phyloP scores from a whole-genome alignment of 768 basidiomycete species.

The Trametes villosa region DNA sequence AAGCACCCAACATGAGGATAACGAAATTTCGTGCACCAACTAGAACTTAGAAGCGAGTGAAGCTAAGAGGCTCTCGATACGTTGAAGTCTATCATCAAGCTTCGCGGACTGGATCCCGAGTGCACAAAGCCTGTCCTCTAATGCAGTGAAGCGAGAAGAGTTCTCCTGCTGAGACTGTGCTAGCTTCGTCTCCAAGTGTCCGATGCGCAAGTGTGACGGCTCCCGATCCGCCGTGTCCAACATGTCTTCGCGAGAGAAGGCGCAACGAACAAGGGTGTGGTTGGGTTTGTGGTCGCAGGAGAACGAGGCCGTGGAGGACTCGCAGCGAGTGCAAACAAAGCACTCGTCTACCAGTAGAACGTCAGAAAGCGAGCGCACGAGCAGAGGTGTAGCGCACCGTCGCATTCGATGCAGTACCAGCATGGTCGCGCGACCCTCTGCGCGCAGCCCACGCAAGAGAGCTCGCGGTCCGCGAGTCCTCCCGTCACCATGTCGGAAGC shows the following conservation, averaged over 20 bases:
- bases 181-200: constrained; percentile 9
- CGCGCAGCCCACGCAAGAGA: constrained; percentile 8
- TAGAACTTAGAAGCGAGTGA: not conserved
- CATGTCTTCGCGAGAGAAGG: constrained; percentile 2
- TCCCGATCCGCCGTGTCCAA: not conserved
- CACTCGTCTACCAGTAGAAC: constrained; percentile 1
- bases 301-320: not conserved
- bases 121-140: constrained; percentile 1
- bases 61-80: constrained; percentile 1
- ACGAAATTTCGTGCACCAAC: no score
- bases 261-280: constrained; percentile 13
- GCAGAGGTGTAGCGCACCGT: not conserved
- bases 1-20: no score
- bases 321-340: constrained; percentile 15
- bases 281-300: constrained; percentile 9
- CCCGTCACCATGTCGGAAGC: not conserved
- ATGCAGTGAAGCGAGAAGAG: constrained; percentile 9
- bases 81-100: constrained; percentile 2
- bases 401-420: constrained; percentile 24
- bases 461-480: not conserved
- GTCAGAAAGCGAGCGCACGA: not conserved
- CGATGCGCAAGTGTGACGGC: constrained; percentile 6
- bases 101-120: not conserved
- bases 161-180: not conserved
- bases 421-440: constrained; percentile 13